Conservation (phyloP, 2,329 filamentous ascomycete species). For the Alternaria alternata region DNA sequence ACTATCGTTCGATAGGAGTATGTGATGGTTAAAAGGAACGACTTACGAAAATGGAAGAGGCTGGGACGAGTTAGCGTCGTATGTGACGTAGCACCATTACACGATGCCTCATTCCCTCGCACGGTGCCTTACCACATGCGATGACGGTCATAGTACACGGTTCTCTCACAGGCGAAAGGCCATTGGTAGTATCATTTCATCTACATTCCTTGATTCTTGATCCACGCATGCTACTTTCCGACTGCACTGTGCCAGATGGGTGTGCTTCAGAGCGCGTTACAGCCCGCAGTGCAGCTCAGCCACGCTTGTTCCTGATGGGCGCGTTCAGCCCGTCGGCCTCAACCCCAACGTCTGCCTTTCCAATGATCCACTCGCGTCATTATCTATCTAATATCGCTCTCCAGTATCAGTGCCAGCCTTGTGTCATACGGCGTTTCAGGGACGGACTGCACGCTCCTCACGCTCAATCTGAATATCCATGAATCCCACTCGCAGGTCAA, state of each 20-base stretch:
- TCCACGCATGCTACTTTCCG: background rate
- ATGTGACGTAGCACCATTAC: background rate
- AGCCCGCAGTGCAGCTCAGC: background rate
- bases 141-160: background rate
- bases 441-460: background rate
- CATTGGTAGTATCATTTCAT: background rate
- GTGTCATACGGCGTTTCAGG: background rate
- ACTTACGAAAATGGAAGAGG: background rate
- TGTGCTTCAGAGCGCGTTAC: background rate
- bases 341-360: background rate
- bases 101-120: background rate
- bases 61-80: background rate
- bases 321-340: background rate
- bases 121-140: background rate
- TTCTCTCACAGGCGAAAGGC: background rate
- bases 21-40: background rate
- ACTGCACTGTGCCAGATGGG: background rate
- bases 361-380: background rate
- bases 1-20: background rate
- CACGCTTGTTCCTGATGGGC: background rate
- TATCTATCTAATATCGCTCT: background rate
- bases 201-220: background rate
- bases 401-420: background rate
- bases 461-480: background rate
- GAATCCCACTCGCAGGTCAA: background rate